Evolutionary conservation across 495 filamentous ascomycete species (phyloP), one percentile per base, ranked within the genome.

Genomic region (Pseudoneurospora amorphoporcata): DNA sequence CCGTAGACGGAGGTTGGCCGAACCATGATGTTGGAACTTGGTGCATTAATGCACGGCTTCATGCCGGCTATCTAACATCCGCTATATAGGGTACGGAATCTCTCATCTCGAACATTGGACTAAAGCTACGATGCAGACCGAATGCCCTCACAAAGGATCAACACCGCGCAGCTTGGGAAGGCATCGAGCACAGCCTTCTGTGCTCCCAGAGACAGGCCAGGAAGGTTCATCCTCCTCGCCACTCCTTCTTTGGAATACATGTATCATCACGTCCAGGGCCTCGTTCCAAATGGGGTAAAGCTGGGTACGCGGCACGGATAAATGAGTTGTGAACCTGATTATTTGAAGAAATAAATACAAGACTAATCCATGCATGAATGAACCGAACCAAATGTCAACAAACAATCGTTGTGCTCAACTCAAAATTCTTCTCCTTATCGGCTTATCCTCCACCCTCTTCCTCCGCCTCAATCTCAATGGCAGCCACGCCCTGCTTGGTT

Each of bases 401-500:
- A 53, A 29, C 19, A 53, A 53, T 9, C 9, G 4, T 53, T 10
- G 23, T 53, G 4, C 19, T 53, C 45, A 6, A 23, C 45, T 47
- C n/a, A 19, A 8, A 0, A 5, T 23, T 47, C 45, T 8, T 23
- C 19, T n/a, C n/a, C n/a, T n/a, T n/a, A n/a, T n/a, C n/a, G n/a
- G n/a, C 45, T 29, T 10, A 10, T 53, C 19, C 45, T 14, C 19
- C 10, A 2, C 45, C 19, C 8, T 29, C 9, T 12, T 53, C 19
- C 9, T 23, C 45, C 19, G 45, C 19, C 45, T 6, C 19, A 0
- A 19, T 53, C 2, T 23, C 12, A 4, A 98, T 99, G 39, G 96
- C 92, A 16, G 95, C 95, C 71, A 98, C 86, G 39, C 95, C 95
- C 81, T 97, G 94, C 86, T 98, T 99, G 23, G 23, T 23, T 23